A percentile compares a stretch with the other conserved stretches of the same genome.
Evolutionary conservation across 768 basidiomycete species (phyloP).

Genomic region (Chalciporus chontae): DNA sequence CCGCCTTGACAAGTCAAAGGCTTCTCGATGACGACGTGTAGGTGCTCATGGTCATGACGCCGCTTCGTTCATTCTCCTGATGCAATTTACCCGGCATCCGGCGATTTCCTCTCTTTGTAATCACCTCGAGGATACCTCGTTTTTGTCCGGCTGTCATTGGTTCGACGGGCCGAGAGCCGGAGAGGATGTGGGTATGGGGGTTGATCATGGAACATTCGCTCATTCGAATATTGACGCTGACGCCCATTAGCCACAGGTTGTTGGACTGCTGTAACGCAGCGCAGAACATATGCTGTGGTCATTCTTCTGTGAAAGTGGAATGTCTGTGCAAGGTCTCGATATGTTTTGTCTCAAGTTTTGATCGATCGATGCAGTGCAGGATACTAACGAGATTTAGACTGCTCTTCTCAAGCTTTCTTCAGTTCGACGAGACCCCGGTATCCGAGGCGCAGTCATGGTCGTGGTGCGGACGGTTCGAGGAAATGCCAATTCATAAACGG

Average conservation of each 20-base stretch:
- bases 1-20: conserved; percentile 18
- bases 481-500: background rate
- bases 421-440: background rate
- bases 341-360: background rate
- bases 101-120: conserved; percentile 20
- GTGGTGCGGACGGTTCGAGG: background rate
- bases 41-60: conserved; percentile 7
- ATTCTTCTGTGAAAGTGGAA: too few species aligned
- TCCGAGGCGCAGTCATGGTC: background rate
- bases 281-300: too few species aligned
- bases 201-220: background rate
- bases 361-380: background rate
- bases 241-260: too few species aligned
- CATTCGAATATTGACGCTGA: too few species aligned
- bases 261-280: too few species aligned
- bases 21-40: conserved; percentile 17
- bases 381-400: background rate
- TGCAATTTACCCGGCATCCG: conserved; percentile 8
- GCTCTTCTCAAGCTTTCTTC: background rate
- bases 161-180: background rate
- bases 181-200: conserved; percentile 3
- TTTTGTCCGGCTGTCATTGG: conserved; percentile 5
- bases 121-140: conserved; percentile 30
- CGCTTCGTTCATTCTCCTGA: conserved; percentile 7
- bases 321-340: background rate